phyloP scores from a whole-genome alignment of 2,329 filamentous ascomycete genomes.

The Exophiala viscosa region DNA sequence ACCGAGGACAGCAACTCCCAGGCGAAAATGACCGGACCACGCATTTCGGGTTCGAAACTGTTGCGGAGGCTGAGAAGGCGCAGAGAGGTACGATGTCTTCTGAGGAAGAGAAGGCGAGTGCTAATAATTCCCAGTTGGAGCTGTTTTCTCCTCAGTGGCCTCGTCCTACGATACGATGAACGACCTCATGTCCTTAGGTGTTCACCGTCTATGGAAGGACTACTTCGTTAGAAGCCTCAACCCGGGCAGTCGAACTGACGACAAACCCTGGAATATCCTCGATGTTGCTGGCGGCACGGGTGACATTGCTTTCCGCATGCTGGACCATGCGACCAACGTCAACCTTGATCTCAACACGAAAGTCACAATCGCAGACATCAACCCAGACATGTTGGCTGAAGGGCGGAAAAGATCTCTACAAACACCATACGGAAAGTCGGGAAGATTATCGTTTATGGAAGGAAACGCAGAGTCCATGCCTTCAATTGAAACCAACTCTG shows the following conservation, averaged over 20 bases:
- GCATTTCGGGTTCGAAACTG: conserved; percentile 86
- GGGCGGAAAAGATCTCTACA: conserved; percentile 71
- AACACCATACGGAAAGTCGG: conserved; percentile 56
- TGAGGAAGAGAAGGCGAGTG: background rate
- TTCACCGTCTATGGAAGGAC: conserved; percentile 96
- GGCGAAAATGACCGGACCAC: conserved; percentile 60
- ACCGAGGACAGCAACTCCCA: conserved; percentile 12
- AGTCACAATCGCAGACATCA: conserved; percentile 94
- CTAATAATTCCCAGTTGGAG: conserved; percentile 56
- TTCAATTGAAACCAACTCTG: conserved; percentile 62
- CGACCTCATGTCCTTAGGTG: conserved; percentile 96
- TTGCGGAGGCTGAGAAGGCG: conserved; percentile 76
- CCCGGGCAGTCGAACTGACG: conserved; percentile 59
- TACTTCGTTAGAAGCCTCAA: conserved; percentile 91
- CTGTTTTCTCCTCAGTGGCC: conserved; percentile 92
- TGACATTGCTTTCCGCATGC: conserved; percentile 94
- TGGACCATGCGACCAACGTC: conserved; percentile 77
- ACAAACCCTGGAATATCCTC: conserved; percentile 68
- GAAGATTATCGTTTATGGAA: conserved; percentile 69
- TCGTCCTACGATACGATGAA: conserved; percentile 98
- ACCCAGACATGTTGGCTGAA: conserved; percentile 87
- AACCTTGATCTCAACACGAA: conserved; percentile 75
- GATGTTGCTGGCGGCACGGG: conserved; percentile 96
- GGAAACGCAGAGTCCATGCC: conserved; percentile 80
- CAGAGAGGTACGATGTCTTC: conserved; percentile 50